A percentile compares a stretch with the other conserved stretches of the same genome.
Conservation (phyloP, 768 basidiomycete genomes). For the Xerocomus spinulosus region DNA sequence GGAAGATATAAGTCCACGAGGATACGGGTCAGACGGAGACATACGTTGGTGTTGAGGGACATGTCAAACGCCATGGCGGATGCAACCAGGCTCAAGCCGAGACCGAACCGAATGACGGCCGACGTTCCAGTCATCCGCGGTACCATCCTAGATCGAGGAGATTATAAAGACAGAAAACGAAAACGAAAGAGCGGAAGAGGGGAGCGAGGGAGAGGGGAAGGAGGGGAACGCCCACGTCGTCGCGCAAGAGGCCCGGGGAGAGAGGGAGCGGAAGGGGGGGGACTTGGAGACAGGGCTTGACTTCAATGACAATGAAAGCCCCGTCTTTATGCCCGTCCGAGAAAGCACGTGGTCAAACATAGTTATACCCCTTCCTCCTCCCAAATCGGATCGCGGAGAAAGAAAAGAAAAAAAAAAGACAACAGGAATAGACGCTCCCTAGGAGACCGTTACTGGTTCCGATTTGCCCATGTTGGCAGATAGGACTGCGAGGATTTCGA, state of each 20-base stretch:
- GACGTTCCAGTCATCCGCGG: conserved; percentile 3
- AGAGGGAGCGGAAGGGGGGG: neutral
- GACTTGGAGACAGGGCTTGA: neutral
- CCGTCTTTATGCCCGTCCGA: conserved; percentile 1
- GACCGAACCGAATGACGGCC: conserved; percentile 11
- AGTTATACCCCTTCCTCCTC: conserved; percentile 9
- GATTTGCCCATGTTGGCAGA: conserved; percentile 16
- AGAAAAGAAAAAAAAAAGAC: neutral
- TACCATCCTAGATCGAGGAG: conserved; percentile 7
- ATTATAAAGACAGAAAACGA: neutral
- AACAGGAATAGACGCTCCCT: neutral
- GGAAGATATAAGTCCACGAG: neutral
- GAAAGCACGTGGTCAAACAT: conserved; percentile 12
- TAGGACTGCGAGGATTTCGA: neutral
- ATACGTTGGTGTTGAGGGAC: conserved; percentile 22
- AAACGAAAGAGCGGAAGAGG: neutral
- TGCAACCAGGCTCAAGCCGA: conserved; percentile 7
- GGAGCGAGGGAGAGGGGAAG: neutral
- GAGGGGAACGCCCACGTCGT: neutral
- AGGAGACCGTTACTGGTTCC: conserved; percentile 2
- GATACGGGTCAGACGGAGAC: neutral
- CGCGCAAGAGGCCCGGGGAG: neutral
- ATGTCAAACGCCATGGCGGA: conserved; percentile 25
- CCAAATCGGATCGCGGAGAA: conserved; percentile 1
- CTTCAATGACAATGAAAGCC: neutral